Base-by-base conservation (phyloP, 2,329 filamentous ascomycete species). In the Gyromitra esculenta region DNA sequence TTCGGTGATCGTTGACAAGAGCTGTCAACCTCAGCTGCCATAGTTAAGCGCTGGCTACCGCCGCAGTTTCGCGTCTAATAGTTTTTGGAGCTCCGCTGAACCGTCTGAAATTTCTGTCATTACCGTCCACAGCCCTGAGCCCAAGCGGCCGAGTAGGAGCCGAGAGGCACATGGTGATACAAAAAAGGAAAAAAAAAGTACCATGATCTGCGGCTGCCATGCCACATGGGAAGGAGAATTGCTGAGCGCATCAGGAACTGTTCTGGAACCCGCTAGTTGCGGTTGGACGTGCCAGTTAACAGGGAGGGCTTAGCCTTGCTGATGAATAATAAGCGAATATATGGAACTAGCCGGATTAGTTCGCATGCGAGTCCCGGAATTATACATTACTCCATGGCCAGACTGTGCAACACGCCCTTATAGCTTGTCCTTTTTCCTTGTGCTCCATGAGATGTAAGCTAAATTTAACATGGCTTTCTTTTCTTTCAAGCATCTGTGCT, bases 241-340 rank as follows among this genome's bases (percentile, higher is more conserved):
- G n/a, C n/a, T 54, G 39, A 7, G 62, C 65, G n/a, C 43, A 75
- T 65, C 57, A 65, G 66, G 72, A 64, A 75, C 37, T 18, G 18
- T 75, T 75, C 72, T 75, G 41, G 72, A 75, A 70, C 7, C 37
- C 31, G 59, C 37, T 45, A 37, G 64, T 35, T 31, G 21, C 31
- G 65, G 52, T 25, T 54, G 52, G 39, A 13, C 41, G 65, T 57
- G 54, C 57, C 37, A 52, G 72, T 41, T 70, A 56, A 64, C 72
- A 75, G 65, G 64, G 50, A 54, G 18, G 72, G 72, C 72, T 75
- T 63, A 71, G 72, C 66, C 45, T 21, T n/a, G 63, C 41, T 43
- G 8, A 41, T 60, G 13, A 54, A 39, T 37, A 70, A 35, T 48
- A 70, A 75, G 72, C 71, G 71, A 74, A 59, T 52, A 59, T 39